These are phyloP conservation scores for Colletotrichum spinosum DNA, from an alignment of 2,329 filamentous ascomycete genomes.

Conservation along the genomic window DNA sequence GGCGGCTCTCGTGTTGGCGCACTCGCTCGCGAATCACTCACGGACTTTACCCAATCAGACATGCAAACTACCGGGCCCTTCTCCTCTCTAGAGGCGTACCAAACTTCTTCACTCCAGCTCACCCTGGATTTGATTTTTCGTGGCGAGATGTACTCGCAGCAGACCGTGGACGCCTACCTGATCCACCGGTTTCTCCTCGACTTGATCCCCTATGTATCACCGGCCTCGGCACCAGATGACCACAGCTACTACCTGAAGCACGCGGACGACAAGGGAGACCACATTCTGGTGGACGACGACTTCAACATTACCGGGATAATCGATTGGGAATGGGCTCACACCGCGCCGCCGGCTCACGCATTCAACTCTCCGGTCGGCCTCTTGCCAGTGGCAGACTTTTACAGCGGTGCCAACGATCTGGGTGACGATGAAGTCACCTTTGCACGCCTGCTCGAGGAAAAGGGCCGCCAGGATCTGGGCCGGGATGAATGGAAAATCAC, in stretches of 20 bases:
- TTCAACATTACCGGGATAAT: slow-evolving; percentile 55
- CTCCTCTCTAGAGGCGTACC: slow-evolving; percentile 49
- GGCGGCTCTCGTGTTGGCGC: slow-evolving; percentile 45
- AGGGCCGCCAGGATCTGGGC: too few relatives aligned
- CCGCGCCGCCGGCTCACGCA: neutral
- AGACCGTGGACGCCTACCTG: too few relatives aligned
- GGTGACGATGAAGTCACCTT: neutral
- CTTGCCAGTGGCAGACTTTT: neutral
- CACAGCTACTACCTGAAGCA: slow-evolving; percentile 58
- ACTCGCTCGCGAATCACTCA: slow-evolving; percentile 53
- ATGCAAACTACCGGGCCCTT: slow-evolving; percentile 50
- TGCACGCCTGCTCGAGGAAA: too few relatives aligned
- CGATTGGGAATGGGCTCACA: neutral
- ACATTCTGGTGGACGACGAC: slow-evolving; percentile 58
- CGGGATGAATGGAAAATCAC: too few relatives aligned
- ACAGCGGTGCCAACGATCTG: neutral
- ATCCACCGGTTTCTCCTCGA: too few relatives aligned
- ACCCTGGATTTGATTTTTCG: slow-evolving; percentile 51
- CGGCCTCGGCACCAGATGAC: slow-evolving; percentile 40
- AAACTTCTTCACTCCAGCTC: slow-evolving; percentile 46
- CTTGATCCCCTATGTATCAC: slow-evolving; percentile 29
- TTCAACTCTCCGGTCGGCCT: neutral
- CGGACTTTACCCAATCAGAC: slow-evolving; percentile 44
- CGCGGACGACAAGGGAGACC: slow-evolving; percentile 60
- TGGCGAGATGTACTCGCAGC: slow-evolving; percentile 42